Evolutionary conservation across 305 asterid species (phyloP), one percentile per base, ranked within the genome.

Genomic region (Euphrasia arctica): DNA sequence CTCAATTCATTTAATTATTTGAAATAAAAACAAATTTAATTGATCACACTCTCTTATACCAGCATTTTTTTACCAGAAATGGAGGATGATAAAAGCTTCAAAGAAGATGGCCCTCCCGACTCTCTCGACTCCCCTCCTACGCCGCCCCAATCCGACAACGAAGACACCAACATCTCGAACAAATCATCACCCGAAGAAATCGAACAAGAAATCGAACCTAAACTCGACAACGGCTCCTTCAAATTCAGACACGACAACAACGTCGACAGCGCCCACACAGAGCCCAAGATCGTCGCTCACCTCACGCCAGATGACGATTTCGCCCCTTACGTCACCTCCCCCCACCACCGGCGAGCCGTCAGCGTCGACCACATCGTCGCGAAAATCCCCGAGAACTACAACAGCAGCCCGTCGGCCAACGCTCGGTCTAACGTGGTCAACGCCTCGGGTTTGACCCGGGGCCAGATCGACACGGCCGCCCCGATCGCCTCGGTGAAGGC

Each of bases 401-500:
- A 25, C 4, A 70, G 63, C 68, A 13, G 74, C 41, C 70, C 79
- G 2, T 56, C 63, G 28, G 56, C 73, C 25, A 28, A 22, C 7
- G 74, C 62, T 18, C 69, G 69, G 41, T 49, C 77, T 48, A 80
- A 70, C 49, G 49, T 18, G 60, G 32, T 28, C 27, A 39, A 7
- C 43, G 43, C 43, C 9, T 9, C 43, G 8, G 32, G 11, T 14
- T 8, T 25, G 36, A 54, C 58, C 60, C 69, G 79, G 72, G 84
- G 80, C 25, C 84, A 80, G 4, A 86, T 94, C 0, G 99, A 88
- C 75, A 94, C 99, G 2, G 85, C 93, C 5, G 87, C 93, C 2
- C 99, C 99, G 5, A 60, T 90, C 36, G 91, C 90, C 67, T 94
- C 99, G 9, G 99, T 94, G 43, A 94, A 94, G 81, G 91, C 96